Percentiles rank a stretch among this genome's conserved stretches.
Evolutionary conservation across 306 rosid genomes (phyloP).

Genomic region (Rosa lucieae): DNA sequence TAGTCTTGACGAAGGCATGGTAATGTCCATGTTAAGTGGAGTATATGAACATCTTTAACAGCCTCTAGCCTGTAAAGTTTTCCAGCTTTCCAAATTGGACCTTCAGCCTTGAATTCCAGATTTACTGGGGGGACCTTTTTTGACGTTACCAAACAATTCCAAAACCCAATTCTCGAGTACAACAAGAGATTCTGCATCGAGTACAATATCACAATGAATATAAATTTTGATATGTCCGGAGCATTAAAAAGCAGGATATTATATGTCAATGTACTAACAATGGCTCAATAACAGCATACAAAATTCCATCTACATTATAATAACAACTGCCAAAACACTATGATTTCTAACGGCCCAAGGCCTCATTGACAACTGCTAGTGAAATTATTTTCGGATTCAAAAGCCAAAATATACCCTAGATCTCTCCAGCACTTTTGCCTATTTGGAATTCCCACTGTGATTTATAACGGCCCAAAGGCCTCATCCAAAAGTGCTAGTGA

Average conservation of each 20-base stretch:
- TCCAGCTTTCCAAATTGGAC: too few relatives aligned
- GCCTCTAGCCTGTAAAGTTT: too few relatives aligned
- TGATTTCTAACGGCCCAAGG: background rate
- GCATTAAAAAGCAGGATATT: background rate
- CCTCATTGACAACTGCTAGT: background rate
- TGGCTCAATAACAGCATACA: background rate
- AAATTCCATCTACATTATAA: background rate
- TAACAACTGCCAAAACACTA: background rate
- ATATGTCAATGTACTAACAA: background rate
- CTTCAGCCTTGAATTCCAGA: too few relatives aligned
- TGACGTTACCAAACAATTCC: too few relatives aligned
- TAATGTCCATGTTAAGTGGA: too few relatives aligned
- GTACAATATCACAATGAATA: conserved; percentile 4
- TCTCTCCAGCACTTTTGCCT: background rate
- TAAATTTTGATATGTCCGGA: background rate
- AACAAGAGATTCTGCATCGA: too few relatives aligned
- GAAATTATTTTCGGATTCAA: background rate
- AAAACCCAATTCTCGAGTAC: too few relatives aligned
- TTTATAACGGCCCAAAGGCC: background rate
- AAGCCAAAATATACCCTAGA: background rate
- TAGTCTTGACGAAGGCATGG: too few relatives aligned
- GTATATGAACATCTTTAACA: too few relatives aligned
- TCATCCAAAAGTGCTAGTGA: background rate
- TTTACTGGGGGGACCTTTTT: too few relatives aligned
- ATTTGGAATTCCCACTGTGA: background rate